Percentiles rank a stretch among this genome's conserved stretches.
These are phyloP conservation scores for Pythium coloratum DNA, from an alignment of 352 stramenopile species.

Conservation along the genomic window DNA sequence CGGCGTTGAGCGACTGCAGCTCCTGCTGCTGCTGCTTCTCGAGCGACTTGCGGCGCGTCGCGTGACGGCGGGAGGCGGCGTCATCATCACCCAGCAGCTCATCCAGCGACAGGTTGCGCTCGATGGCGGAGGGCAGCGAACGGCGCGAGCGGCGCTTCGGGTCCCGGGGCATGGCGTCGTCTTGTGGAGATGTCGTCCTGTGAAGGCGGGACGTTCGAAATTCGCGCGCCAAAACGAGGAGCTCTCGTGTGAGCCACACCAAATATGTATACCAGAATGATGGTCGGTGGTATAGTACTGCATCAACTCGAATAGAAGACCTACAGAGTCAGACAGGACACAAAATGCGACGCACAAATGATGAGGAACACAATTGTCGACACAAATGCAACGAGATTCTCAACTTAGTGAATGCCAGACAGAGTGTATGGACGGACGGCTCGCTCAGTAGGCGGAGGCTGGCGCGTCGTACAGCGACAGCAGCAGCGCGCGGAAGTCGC, in stretches of 20 bases:
- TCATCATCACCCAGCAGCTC: slow-evolving; percentile 27
- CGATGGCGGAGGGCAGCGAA: slow-evolving; percentile 30
- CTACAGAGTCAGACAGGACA: background rate
- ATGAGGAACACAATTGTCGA: background rate
- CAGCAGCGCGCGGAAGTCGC: slow-evolving; percentile 36
- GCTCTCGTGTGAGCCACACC: slow-evolving; percentile 18
- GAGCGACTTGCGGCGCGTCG: slow-evolving; percentile 12
- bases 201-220: background rate
- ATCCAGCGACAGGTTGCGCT: slow-evolving; percentile 33
- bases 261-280: background rate
- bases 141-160: slow-evolving; percentile 25
- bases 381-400: too few species aligned
- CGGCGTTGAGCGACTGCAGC: slow-evolving; percentile 26
- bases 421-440: background rate
- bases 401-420: background rate
- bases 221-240: slow-evolving; percentile 20
- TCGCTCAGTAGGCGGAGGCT: slow-evolving; percentile 1
- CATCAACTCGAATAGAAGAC: background rate
- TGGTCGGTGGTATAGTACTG: background rate
- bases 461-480: slow-evolving; percentile 34
- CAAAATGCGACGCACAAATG: slow-evolving; percentile 1
- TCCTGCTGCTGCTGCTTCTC: slow-evolving; percentile 21
- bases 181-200: background rate
- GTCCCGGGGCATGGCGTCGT: background rate
- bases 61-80: slow-evolving; percentile 12